Base-by-base conservation (phyloP, 257 asterid genomes). In the Primulina huaijiensis region DNA sequence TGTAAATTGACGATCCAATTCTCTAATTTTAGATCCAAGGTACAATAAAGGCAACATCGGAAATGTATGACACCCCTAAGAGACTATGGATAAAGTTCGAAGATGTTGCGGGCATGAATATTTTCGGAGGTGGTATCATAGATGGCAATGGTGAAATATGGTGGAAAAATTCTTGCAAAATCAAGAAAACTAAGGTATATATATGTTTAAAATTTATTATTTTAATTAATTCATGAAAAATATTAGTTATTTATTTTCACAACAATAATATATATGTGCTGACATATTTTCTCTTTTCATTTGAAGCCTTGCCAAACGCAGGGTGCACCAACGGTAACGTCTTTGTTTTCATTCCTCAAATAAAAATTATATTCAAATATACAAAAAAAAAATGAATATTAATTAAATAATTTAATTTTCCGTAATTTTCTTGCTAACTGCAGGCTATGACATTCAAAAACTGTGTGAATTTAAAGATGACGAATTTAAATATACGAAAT, bases 91-190 rank as follows among this genome's bases (percentile, higher is more conserved):
- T 93, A n/a, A 75, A 73, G 43, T 89, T 93, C 53, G 86, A 87
- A 58, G 80, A 86, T 19, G 77, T 90, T 56, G 73, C 40, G 40
- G 77, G 85, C 65, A 75, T 90, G 58, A 75, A 64, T 8, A 77
- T 90, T 69, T 78, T 56, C 71, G 99, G 99, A 23, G 90, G 92
- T 21, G 99, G 99, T 46, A 82, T 82, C 12, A 76, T 93, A 0
- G 86, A 88, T 74, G 99, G 99, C 19, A 89, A 87, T 66, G 99
- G 97, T 11, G 80, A 82, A 69, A 77, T 83, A 14, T 93, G 99
- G 99, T 93, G 99, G 99, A 80, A 82, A 14, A 81, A 73, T 64
- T 89, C 97, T 43, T 93, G 99, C 82, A 93, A 82, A 75, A 74
- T 83, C 67, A 87, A 87, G 82, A 79, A 87, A 73, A 78, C 74